These are phyloP conservation scores for Fusarium cicatricum DNA, from an alignment of 2,329 filamentous ascomycete genomes.

Conservation along the genomic window DNA sequence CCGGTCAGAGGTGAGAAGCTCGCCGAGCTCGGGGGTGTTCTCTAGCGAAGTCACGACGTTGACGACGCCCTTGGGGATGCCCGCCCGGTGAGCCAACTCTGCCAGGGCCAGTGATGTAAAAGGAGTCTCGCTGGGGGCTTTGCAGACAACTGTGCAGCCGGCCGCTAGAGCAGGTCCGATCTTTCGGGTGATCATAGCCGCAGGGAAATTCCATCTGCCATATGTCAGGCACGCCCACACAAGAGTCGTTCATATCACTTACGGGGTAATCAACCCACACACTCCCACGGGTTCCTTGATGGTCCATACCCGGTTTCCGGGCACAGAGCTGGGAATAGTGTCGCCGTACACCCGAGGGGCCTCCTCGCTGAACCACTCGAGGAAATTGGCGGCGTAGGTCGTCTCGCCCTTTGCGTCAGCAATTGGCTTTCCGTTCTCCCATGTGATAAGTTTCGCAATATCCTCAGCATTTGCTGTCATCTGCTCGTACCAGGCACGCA, in stretches of 20 bases:
- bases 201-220: conserved; percentile 81
- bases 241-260: conserved; percentile 11
- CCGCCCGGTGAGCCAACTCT: conserved; percentile 85
- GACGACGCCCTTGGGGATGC: conserved; percentile 88
- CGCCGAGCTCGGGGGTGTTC: conserved; percentile 83
- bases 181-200: conserved; percentile 78
- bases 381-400: conserved; percentile 76
- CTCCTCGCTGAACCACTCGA: conserved; percentile 85
- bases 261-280: conserved; percentile 82
- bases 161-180: conserved; percentile 81
- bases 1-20: conserved; percentile 74
- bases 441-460: conserved; percentile 82
- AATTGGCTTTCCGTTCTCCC: conserved; percentile 88
- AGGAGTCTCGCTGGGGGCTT: conserved; percentile 91
- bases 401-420: conserved; percentile 78
- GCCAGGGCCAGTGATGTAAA: conserved; percentile 89
- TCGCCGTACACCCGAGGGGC: conserved; percentile 78
- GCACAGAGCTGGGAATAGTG: conserved; percentile 73
- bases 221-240: not conserved
- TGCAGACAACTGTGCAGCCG: conserved; percentile 94
- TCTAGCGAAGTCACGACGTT: conserved; percentile 84
- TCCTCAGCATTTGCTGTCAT: conserved; percentile 82
- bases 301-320: conserved; percentile 79
- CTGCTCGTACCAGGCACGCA: conserved; percentile 84
- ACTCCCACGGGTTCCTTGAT: conserved; percentile 87